These are phyloP conservation scores for Tricholoma bakamatsutake DNA, from an alignment of 768 basidiomycete species.

Conservation along the genomic window DNA sequence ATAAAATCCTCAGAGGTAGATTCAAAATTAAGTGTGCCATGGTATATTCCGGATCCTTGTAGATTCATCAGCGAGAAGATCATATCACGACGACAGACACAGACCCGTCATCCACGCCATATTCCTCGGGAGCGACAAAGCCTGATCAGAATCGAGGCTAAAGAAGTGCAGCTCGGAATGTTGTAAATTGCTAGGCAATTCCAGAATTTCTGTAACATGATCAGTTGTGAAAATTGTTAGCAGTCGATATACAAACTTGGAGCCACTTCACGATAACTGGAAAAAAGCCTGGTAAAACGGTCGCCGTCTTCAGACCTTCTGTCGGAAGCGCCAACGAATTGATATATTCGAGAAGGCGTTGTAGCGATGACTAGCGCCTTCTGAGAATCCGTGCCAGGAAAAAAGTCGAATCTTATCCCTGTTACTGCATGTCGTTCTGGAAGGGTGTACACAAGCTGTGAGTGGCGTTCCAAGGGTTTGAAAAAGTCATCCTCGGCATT, in stretches of 20 bases:
- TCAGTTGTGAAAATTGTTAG: neutral
- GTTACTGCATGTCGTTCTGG: slow-evolving; percentile 81
- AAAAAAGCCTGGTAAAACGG: slow-evolving; percentile 71
- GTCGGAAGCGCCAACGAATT: slow-evolving; percentile 71
- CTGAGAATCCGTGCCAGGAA: slow-evolving; percentile 57
- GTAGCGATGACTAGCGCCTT: slow-evolving; percentile 72
- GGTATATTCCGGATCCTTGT: slow-evolving; percentile 85
- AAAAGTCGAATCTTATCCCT: slow-evolving; percentile 78
- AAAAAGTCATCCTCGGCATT: slow-evolving; percentile 91
- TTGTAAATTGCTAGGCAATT: slow-evolving; percentile 74
- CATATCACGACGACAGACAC: slow-evolving; percentile 12
- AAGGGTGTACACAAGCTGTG: slow-evolving; percentile 68
- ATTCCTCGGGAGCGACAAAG: slow-evolving; percentile 59
- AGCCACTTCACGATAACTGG: slow-evolving; percentile 63
- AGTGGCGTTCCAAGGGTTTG: slow-evolving; percentile 80
- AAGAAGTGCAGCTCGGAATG: slow-evolving; percentile 80
- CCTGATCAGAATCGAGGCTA: slow-evolving; percentile 64
- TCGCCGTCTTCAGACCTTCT: slow-evolving; percentile 69
- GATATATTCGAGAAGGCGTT: slow-evolving; percentile 85
- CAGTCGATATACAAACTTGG: slow-evolving; percentile 54
- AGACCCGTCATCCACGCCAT: slow-evolving; percentile 92
- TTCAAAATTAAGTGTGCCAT: slow-evolving; percentile 71
- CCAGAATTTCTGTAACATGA: slow-evolving; percentile 66
- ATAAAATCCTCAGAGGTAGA: slow-evolving; percentile 67
- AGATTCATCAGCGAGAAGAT: neutral